These are phyloP conservation scores for Picea abies DNA, from an alignment of 83 land plant genomes.

Conservation along the genomic window DNA sequence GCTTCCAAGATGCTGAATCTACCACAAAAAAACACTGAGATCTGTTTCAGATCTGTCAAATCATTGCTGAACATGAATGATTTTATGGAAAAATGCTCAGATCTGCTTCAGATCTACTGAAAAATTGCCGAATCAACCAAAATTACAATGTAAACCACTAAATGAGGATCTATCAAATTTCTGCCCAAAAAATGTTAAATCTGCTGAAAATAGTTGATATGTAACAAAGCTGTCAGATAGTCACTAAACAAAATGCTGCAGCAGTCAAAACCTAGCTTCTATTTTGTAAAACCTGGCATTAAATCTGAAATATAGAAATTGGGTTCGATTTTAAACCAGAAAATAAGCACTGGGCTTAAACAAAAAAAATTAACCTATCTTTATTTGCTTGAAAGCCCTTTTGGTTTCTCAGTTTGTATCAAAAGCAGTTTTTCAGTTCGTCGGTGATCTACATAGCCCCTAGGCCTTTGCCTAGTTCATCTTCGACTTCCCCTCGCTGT, in stretches of 20 bases:
- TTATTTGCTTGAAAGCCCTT: no score
- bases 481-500: not conserved
- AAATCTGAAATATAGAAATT: no score
- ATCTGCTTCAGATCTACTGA: not conserved
- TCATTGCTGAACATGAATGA: not conserved
- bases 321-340: no score
- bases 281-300: no score
- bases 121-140: not conserved
- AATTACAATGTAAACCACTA: no score
- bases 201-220: not conserved
- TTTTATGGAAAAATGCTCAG: not conserved
- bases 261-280: no score
- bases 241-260: no score
- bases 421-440: not conserved
- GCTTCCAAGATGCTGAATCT: no score
- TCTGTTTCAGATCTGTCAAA: not conserved
- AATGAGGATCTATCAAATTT: no score
- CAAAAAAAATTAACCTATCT: not conserved
- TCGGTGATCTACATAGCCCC: not conserved
- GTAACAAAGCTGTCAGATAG: no score
- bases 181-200: not conserved
- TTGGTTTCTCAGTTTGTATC: not conserved
- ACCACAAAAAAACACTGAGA: no score
- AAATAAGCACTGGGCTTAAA: no score
- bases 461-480: not conserved